phyloP scores from a whole-genome alignment of 768 basidiomycete genomes.

The Hygrocybe punicea region DNA sequence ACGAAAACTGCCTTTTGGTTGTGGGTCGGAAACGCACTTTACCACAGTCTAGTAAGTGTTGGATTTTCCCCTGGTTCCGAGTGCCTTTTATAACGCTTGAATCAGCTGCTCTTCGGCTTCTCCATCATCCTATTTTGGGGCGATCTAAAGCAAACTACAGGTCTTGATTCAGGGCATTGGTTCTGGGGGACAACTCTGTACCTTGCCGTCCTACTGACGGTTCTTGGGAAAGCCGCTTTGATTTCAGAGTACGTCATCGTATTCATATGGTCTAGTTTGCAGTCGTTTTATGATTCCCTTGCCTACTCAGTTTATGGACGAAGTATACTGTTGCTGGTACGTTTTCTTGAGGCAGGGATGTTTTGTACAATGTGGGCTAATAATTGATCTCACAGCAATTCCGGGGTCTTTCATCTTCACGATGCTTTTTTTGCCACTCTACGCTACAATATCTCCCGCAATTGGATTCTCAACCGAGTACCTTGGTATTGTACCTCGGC shows the following conservation, averaged over 20 bases:
- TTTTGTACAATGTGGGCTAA: neutral
- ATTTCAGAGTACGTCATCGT: conserved; percentile 84
- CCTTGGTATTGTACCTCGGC: conserved; percentile 77
- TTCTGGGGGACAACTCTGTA: conserved; percentile 99
- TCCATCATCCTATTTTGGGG: conserved; percentile 92
- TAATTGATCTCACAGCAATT: conserved; percentile 56
- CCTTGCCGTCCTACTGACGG: conserved; percentile 87
- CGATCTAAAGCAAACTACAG: conserved; percentile 76
- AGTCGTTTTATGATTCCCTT: neutral
- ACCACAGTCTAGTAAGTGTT: conserved; percentile 75
- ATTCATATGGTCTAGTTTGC: neutral
- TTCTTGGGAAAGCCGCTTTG: conserved; percentile 94
- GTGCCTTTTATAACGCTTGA: conserved; percentile 4
- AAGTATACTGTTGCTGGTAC: conserved; percentile 93
- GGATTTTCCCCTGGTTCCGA: neutral
- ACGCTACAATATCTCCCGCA: conserved; percentile 80
- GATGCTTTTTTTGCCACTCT: conserved; percentile 92
- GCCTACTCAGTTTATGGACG: conserved; percentile 81
- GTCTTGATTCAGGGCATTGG: conserved; percentile 92
- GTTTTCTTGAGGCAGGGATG: conserved; percentile 16
- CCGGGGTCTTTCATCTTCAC: conserved; percentile 96
- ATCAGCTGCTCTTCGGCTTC: conserved; percentile 80
- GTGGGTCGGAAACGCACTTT: conserved; percentile 85
- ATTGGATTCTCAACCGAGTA: conserved; percentile 92
- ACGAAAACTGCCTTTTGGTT: conserved; percentile 88